A percentile compares a stretch with the other conserved stretches of the same genome.
phyloP scores from a whole-genome alignment of 495 filamentous ascomycete species.

The Pyrenula massariospora region DNA sequence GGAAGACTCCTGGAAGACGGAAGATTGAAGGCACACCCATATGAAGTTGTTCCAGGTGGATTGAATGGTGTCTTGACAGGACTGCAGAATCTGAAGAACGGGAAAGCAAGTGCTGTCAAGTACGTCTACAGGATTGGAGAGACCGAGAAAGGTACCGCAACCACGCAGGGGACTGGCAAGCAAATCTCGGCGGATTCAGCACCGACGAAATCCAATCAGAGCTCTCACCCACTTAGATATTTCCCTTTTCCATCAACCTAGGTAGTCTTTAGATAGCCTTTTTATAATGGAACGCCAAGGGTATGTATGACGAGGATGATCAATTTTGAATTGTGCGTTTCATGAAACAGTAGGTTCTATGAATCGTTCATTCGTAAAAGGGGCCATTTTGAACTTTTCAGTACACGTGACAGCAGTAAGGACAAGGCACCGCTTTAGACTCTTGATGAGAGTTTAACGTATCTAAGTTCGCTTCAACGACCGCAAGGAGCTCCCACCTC shows the following conservation, averaged over 20 bases:
- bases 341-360: no score
- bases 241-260: background rate
- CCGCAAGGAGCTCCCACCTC: no score
- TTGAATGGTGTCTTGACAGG: conserved; percentile 40
- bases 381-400: no score
- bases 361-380: no score
- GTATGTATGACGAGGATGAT: no score
- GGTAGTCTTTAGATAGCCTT: no score
- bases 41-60: conserved; percentile 46
- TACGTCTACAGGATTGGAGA: conserved; percentile 59
- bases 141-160: conserved; percentile 22
- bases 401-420: no score
- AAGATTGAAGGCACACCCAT: conserved; percentile 47
- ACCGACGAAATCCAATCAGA: background rate
- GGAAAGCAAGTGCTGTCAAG: conserved; percentile 55
- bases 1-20: conserved; percentile 37
- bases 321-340: no score
- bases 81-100: conserved; percentile 43
- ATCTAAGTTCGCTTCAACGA: no score
- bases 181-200: background rate
- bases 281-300: no score
- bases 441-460: no score
- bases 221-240: background rate
- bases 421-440: no score
- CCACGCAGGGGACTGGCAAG: background rate